Evolutionary conservation across 257 asterid species (phyloP).

Genomic region (Fraxinus americana): DNA sequence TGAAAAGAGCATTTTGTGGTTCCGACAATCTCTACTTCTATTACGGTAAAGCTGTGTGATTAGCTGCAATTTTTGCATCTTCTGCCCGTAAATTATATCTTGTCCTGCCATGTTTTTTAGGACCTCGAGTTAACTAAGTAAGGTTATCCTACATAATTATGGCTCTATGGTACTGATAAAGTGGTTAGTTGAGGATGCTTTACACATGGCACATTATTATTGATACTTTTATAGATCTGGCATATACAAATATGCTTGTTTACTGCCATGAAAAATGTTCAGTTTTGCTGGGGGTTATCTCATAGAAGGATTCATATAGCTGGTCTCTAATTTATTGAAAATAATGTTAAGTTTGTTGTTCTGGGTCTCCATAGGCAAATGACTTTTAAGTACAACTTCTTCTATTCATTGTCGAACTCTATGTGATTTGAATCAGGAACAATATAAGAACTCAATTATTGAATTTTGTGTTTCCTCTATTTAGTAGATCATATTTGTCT

Average conservation of each 20-base stretch:
- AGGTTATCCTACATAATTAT: not conserved
- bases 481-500: not conserved
- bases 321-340: not conserved
- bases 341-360: no score
- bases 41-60: slow-evolving; percentile 34
- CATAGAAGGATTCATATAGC: not conserved
- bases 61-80: not conserved
- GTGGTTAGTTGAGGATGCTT: not conserved
- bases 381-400: not conserved
- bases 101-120: not conserved
- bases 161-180: not conserved
- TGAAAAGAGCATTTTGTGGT: slow-evolving; percentile 44
- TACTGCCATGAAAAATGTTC: not conserved
- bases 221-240: not conserved
- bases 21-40: slow-evolving; percentile 54
- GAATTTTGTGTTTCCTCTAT: not conserved
- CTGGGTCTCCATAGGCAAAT: not conserved
- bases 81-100: not conserved
- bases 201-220: not conserved
- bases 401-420: not conserved
- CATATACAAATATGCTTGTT: not conserved
- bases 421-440: not conserved
- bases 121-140: not conserved
- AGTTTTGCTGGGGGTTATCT: not conserved
- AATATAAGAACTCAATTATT: not conserved